Conservation (phyloP, 345 rosid species). For the Mallotus nudiflorus region DNA sequence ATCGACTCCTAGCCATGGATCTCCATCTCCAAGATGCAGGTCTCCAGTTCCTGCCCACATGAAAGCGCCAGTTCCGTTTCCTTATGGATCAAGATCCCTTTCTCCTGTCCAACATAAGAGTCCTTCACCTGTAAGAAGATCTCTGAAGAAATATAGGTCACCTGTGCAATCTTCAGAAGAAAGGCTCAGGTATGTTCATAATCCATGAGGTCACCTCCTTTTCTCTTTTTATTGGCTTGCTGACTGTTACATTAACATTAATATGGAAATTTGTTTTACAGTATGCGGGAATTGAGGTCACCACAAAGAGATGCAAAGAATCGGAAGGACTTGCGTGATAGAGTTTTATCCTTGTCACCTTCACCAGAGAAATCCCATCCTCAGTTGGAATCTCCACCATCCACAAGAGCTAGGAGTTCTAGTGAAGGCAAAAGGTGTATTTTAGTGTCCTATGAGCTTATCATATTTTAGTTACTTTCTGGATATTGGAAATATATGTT, state of each 20-base stretch:
- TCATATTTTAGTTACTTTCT: background rate
- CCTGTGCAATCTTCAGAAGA: constrained; percentile 45
- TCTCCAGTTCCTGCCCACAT: constrained; percentile 38
- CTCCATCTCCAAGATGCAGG: constrained; percentile 34
- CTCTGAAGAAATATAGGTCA: constrained; percentile 35
- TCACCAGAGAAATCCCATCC: constrained; percentile 33
- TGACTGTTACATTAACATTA: background rate
- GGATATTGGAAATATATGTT: background rate
- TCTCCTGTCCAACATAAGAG: constrained; percentile 46
- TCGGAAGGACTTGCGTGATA: constrained; percentile 21
- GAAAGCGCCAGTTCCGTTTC: constrained; percentile 46
- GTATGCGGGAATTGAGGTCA: constrained; percentile 26
- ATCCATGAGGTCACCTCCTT: constrained; percentile 2
- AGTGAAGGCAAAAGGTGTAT: constrained; percentile 42
- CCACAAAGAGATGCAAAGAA: constrained; percentile 18
- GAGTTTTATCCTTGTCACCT: constrained; percentile 23
- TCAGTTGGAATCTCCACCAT: constrained; percentile 26
- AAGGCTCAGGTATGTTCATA: constrained; percentile 47
- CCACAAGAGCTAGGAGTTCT: constrained; percentile 21
- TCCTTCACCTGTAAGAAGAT: constrained; percentile 45
- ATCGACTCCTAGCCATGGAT: constrained; percentile 28
- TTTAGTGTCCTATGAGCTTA: background rate
- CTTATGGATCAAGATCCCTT: constrained; percentile 41
- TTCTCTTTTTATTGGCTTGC: background rate
- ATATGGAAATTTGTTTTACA: constrained; percentile 16